Conservation (phyloP, 768 basidiomycete genomes). For the Suillus plorans region DNA sequence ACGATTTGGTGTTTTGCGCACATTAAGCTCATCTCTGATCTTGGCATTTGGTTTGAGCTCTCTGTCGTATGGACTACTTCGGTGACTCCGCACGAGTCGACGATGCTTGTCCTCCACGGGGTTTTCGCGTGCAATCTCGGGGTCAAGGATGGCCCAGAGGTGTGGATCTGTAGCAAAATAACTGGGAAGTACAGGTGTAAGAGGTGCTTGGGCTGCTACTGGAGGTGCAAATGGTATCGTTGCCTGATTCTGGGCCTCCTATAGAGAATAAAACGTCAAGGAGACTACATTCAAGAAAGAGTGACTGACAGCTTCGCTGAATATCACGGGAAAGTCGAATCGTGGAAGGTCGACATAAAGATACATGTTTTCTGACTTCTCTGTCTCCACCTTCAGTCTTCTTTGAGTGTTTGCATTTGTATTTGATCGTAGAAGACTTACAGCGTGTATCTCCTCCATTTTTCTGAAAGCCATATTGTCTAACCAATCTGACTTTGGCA, state of each 20-base stretch:
- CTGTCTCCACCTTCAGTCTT: constrained; percentile 72
- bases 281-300: not conserved
- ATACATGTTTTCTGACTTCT: constrained; percentile 92
- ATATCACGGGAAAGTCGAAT: constrained; percentile 97
- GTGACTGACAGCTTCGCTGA: constrained; percentile 76
- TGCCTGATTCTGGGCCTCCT: constrained; percentile 43
- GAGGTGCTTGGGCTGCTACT: constrained; percentile 41
- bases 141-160: constrained; percentile 88
- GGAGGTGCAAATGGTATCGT: constrained; percentile 43
- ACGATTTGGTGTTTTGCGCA: constrained; percentile 36
- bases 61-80: constrained; percentile 91
- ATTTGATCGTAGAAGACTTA: constrained; percentile 34
- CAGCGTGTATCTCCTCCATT: constrained; percentile 94
- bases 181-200: constrained; percentile 39
- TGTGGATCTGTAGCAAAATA: constrained; percentile 63
- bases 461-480: constrained; percentile 91
- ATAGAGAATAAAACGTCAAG: not conserved
- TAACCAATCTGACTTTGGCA: constrained; percentile 94
- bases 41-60: constrained; percentile 97
- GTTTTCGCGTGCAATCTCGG: constrained; percentile 89
- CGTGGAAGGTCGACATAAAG: constrained; percentile 94
- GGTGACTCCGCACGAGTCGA: constrained; percentile 88
- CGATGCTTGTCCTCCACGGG: constrained; percentile 98
- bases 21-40: constrained; percentile 89
- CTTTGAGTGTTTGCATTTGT: not conserved